Evolutionary conservation across 2,329 filamentous ascomycete genomes (phyloP).

Genomic region (Exutisphaerella laricina): DNA sequence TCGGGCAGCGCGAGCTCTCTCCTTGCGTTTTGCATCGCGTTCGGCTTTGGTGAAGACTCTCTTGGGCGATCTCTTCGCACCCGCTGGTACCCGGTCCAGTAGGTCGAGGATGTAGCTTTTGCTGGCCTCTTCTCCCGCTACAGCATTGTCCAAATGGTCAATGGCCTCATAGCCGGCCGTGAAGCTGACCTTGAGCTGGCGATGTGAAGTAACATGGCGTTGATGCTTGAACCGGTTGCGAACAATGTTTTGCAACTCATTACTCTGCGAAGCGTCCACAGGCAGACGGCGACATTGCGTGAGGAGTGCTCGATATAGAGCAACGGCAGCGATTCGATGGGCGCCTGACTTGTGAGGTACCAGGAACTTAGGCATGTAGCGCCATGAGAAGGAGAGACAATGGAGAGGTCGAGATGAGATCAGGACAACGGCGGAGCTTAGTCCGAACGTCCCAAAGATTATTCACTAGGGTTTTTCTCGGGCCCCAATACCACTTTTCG

Average conservation of each 20-base stretch:
- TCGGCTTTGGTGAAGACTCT: neutral
- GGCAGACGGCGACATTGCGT: slow-evolving; percentile 38
- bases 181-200: slow-evolving; percentile 58
- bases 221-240: slow-evolving; percentile 60
- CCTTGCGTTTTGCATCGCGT: neutral
- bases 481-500: neutral
- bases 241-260: slow-evolving; percentile 51
- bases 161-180: slow-evolving; percentile 60
- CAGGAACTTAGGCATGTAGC: slow-evolving; percentile 20
- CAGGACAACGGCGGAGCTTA: neutral
- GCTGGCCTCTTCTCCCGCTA: slow-evolving; percentile 30
- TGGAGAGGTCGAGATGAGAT: neutral
- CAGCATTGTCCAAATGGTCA: slow-evolving; percentile 41
- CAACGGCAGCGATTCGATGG: slow-evolving; percentile 56
- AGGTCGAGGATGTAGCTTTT: slow-evolving; percentile 25
- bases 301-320: slow-evolving; percentile 67
- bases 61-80: slow-evolving; percentile 20
- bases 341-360: slow-evolving; percentile 42
- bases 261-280: slow-evolving; percentile 9
- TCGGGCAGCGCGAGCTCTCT: neutral
- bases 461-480: neutral
- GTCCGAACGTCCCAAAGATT: neutral
- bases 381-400: neutral
- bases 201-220: slow-evolving; percentile 51
- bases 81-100: slow-evolving; percentile 22